phyloP scores from a whole-genome alignment of 768 basidiomycete species.

The Tricholoma terreum region DNA sequence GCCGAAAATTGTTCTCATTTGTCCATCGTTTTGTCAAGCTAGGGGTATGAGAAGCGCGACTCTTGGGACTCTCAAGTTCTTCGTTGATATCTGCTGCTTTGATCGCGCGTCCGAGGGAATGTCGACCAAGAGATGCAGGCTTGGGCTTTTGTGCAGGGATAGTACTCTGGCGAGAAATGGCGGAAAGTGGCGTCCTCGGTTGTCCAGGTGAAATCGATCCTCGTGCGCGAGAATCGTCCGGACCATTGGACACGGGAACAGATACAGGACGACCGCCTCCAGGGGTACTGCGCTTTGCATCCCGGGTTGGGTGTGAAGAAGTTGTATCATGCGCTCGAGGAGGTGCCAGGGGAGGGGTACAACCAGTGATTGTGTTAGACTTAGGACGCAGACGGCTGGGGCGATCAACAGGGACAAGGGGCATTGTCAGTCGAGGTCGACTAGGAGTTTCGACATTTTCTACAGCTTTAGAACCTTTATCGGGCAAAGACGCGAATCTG shows the following conservation, averaged over 20 bases:
- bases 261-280: constrained; percentile 1
- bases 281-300: neutral
- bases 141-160: constrained; percentile 9
- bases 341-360: neutral
- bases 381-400: neutral
- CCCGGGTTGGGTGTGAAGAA: neutral
- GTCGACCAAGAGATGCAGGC: constrained; percentile 24
- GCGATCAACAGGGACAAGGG: neutral
- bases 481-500: constrained; percentile 38
- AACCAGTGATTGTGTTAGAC: constrained; percentile 4
- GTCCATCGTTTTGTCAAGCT: constrained; percentile 25
- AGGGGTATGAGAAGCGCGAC: constrained; percentile 14
- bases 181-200: constrained; percentile 8
- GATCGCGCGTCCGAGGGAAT: constrained; percentile 31
- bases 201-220: neutral
- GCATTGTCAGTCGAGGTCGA: neutral
- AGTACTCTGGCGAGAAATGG: constrained; percentile 7
- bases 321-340: constrained; percentile 2
- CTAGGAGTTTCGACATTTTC: neutral
- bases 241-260: constrained; percentile 1
- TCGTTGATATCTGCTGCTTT: constrained; percentile 15
- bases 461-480: constrained; percentile 1
- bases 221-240: neutral
- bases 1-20: constrained; percentile 33
- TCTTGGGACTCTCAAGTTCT: constrained; percentile 16